Evolutionary conservation across 1,284 basidiomycete species (phyloP), one percentile per base, ranked within the genome.

Genomic region (Malassezia dermatis): DNA sequence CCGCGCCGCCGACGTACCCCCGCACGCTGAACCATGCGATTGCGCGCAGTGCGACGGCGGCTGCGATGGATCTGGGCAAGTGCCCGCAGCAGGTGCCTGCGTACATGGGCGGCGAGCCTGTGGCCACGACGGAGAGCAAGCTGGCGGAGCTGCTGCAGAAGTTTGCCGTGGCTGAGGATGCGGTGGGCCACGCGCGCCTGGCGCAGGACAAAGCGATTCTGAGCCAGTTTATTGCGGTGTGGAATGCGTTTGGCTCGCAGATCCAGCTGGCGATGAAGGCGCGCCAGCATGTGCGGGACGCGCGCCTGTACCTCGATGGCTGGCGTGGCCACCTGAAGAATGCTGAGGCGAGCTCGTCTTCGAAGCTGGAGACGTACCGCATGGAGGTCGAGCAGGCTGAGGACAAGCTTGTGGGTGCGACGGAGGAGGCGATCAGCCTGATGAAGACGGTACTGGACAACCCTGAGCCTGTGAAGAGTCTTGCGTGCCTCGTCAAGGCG

Each of bases 361-460:
- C 62, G 37, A 67, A 67, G 58, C 57, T 70, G 47, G 70, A 65
- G 34, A 53, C 59, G 53, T 60, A 62, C 58, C 55, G 61, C 30
- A 40, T 24, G 21, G 70, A 74, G 46, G 72, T 75, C 10, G 73
- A 75, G 51, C 60, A 66, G 42, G 73, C 73, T 13, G 73, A 75
- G 58, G 73, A 75, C 59, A 71, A 71, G 61, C 82, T 96, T 44
- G 91, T 96, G 13, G 88, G 90, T 75, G 90, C 89, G 79, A 98
- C 93, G 21, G 93, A 98, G 77, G 88, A 93, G 34, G 93, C 93
- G 1, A 96, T 98, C 73, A 89, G 87, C 12, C 81, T 94, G 56
- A 96, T 96, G 93, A 94, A 96, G 81, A 86, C 87, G 37, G 91
- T 96, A 12, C 81, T 96, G 40, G 91, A 96, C 71, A 94, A 95